These are phyloP conservation scores for Adansonia gregorii DNA, from an alignment of 441 rosid species.

Conservation along the genomic window DNA sequence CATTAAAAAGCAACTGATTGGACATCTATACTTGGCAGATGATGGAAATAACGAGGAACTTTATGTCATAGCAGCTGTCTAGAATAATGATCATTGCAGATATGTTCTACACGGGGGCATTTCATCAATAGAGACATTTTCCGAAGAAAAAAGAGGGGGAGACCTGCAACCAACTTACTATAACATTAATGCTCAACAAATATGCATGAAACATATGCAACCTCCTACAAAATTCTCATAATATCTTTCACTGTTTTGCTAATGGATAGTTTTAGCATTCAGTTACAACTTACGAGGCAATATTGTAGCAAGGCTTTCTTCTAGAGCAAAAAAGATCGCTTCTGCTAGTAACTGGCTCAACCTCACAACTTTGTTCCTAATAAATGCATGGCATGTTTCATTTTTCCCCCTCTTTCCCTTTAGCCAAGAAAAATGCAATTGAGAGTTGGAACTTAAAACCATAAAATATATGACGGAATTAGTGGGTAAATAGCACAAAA, in stretches of 20 bases:
- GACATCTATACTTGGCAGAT: not conserved
- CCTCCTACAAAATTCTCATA: not conserved
- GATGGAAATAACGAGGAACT: not conserved
- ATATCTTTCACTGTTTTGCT: not conserved
- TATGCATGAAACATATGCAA: not conserved
- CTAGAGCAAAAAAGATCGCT: not conserved
- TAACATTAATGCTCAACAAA: not conserved
- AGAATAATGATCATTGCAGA: conserved; percentile 2
- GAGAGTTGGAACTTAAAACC: not conserved
- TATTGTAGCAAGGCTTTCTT: conserved; percentile 15
- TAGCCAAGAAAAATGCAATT: not conserved
- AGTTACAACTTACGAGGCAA: not conserved
- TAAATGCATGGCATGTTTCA: not conserved
- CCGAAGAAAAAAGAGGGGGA: not conserved
- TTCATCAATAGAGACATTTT: not conserved
- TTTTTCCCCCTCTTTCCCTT: not conserved
- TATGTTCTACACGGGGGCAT: conserved; percentile 7
- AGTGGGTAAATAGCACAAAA: conserved; percentile 11
- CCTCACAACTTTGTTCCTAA: not conserved
- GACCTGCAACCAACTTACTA: not conserved
- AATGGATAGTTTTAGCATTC: not conserved
- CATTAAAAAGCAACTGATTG: not conserved
- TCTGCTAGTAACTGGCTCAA: not conserved
- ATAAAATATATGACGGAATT: not conserved
- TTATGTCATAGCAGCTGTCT: not conserved